phyloP scores from a whole-genome alignment of 2,329 filamentous ascomycete species.

The Xylaria sp. region DNA sequence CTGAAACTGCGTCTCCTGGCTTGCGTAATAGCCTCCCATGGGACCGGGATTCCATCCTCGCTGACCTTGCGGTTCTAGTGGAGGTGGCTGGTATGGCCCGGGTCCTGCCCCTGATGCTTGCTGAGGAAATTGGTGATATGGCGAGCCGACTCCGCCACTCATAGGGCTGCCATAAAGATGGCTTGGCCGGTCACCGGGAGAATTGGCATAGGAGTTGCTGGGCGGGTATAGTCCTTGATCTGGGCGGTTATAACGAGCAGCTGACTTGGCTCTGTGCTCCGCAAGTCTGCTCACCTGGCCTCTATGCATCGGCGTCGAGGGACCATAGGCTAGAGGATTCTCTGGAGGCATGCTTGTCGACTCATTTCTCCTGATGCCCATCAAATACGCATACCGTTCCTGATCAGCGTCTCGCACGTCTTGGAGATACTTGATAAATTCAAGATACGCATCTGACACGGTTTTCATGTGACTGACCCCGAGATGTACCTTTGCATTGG shows the following conservation, averaged over 20 bases:
- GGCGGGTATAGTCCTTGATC: background rate
- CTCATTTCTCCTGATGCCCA: background rate
- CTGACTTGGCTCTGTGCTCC: background rate
- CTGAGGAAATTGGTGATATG: background rate
- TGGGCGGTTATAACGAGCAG: background rate
- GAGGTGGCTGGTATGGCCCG: background rate
- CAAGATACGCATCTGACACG: slow-evolving; percentile 31
- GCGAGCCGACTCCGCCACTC: background rate
- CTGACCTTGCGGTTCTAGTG: background rate
- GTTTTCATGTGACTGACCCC: slow-evolving; percentile 27
- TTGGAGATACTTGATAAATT: slow-evolving; percentile 21
- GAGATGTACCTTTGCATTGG: slow-evolving; percentile 23
- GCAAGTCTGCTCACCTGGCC: background rate
- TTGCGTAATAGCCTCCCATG: background rate
- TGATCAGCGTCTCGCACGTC: background rate
- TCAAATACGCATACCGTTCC: background rate
- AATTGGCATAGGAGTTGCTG: background rate
- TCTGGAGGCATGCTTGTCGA: background rate
- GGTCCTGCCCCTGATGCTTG: background rate
- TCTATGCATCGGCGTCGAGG: background rate
- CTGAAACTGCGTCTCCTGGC: background rate
- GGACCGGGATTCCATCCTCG: background rate
- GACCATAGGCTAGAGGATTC: background rate
- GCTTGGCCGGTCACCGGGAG: background rate
- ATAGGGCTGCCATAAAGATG: background rate